Base-by-base conservation (phyloP, 1,284 basidiomycete species). In the Nidula niveotomentosa region DNA sequence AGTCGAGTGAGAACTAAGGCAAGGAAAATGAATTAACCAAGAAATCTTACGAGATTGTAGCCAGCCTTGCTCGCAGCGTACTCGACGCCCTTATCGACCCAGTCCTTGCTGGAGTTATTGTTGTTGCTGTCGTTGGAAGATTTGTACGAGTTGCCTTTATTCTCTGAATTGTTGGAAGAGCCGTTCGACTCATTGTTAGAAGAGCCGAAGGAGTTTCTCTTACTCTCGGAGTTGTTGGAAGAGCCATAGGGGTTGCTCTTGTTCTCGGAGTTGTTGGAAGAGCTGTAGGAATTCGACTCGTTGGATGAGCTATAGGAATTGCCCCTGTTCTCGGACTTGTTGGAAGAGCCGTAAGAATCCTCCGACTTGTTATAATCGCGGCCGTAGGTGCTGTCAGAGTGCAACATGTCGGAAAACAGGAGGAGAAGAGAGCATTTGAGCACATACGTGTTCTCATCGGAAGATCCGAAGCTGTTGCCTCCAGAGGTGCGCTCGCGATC, bases 21-120 rank as follows among this genome's bases (percentile, higher is more conserved):
- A 51, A 30, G 15, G 30, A n/a, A 45, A 48, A 34, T 9, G 10
- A n/a, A 48, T 44, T 23, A 23, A 39, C 13, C 51, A 10, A 43
- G 48, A 17, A 49, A 48, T 71, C 78, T 56, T 58, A 83, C 81
- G 6, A 83, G 1, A 57, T 80, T 72, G 61, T 70, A 76, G 0
- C 81, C 81, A 36, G 74, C 75, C 62, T 76, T 73, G 57, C 70
- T 57, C 5, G 78, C 78, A 36, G 69, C 78, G 48, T 55, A 64
- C 54, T 67, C 61, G 50, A 83, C 66, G 54, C 77, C 76, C 58
- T 75, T 72, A 56, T 74, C 67, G 49, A 77, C 41, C 67, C 65
- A 79, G 60, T 74, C 68, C n/a, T 57, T 54, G 18, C 56, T 56
- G 18, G 60, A 46, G 53, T 59, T 56, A 44, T 53, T 51, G 37